Evolutionary conservation across 208 protist species (phyloP), one percentile per base, ranked within the genome.

Genomic region (Naegleria lovaniensis): DNA sequence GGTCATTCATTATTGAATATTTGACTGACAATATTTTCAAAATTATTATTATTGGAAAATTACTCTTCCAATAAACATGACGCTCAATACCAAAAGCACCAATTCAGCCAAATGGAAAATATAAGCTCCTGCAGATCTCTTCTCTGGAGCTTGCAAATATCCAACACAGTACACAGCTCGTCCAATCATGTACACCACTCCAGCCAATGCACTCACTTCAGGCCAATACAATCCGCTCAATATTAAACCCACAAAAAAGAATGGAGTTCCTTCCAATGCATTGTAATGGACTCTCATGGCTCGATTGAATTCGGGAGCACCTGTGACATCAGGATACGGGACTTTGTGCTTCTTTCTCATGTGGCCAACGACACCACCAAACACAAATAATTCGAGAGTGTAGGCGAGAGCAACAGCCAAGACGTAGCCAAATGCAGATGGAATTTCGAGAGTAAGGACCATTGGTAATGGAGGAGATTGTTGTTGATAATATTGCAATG

Each of bases 281-380:
- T 87, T 87, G 83, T 87, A 87, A 51, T 87, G 83, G 0, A 51
- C 83, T 87, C 83, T 87, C 83, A 87, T 87, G 83, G 83, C 83
- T 29, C 83, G 33, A 33, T 87, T 51, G 38, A 87, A 87, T 51
- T 87, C 83, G 6, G 7, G 16, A 87, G 83, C 38, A 36, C 83
- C 83, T n/a, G 36, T 87, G 29, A 87, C 83, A 41, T 87, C 41
- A 33, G 83, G 83, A 36, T 87, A 87, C 2, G 9, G 9, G 19
- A 87, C 83, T 22, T 87, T 87, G 40, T 52, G 41, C 19, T 51
- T 87, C 41, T 87, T 87, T 52, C 83, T 41, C 11, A 48, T 22
- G 19, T 15, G 11, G 6, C 83, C 83, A 0, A 87, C 83, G 16
- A 40, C 19, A 2, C 29, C 5, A 16, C 83, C 83, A 87, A 87